phyloP scores from a whole-genome alignment of 257 asterid genomes.

The Linderniella brevidens region DNA sequence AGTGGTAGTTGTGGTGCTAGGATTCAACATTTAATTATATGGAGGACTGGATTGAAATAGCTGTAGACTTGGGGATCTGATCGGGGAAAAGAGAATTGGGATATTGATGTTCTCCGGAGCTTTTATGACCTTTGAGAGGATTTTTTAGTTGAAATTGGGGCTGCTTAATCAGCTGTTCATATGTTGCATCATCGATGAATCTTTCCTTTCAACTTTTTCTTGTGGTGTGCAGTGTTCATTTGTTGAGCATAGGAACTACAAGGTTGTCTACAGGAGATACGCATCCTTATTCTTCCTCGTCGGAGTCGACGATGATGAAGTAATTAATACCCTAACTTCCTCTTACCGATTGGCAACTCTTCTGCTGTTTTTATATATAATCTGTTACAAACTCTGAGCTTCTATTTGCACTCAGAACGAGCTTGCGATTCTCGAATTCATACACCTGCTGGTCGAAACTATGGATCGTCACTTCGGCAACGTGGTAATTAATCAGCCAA shows the following conservation, averaged over 20 bases:
- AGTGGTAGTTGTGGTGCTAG: no score
- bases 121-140: no score
- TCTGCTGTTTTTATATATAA: no score
- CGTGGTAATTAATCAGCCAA: conserved; percentile 53
- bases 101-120: no score
- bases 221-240: conserved; percentile 62
- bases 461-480: conserved; percentile 99
- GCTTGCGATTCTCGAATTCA: conserved; percentile 87
- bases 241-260: conserved; percentile 93
- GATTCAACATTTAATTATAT: no score
- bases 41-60: no score
- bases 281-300: conserved; percentile 89
- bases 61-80: no score
- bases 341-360: no score
- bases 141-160: no score
- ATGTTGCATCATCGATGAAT: background rate
- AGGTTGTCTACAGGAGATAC: conserved; percentile 77
- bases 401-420: conserved; percentile 52
- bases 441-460: conserved; percentile 89
- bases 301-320: conserved; percentile 98
- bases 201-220: background rate
- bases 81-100: no score
- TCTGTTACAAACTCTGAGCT: no score
- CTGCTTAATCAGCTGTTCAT: no score
- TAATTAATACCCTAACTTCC: conserved; percentile 22